Percentiles rank a stretch among this genome's conserved stretches.
These are phyloP conservation scores for Miscanthus sacchariflorus DNA, from an alignment of 202 grass and related monocot genomes.

Conservation along the genomic window DNA sequence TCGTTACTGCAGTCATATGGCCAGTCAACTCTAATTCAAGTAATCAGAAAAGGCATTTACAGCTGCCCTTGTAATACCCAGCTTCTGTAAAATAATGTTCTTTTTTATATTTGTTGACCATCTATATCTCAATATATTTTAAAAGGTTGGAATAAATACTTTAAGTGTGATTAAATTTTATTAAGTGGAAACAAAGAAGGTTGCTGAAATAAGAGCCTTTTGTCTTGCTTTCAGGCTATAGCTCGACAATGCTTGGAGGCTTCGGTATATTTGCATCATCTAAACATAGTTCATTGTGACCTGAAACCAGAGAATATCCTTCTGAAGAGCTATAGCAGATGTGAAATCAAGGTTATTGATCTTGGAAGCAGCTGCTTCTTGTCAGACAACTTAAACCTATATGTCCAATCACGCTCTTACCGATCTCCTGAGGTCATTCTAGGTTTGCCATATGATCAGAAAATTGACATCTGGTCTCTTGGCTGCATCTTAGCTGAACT, in stretches of 20 bases:
- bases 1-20: slow-evolving; percentile 12
- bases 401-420: slow-evolving; percentile 97
- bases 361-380: slow-evolving; percentile 99
- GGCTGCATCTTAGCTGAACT: slow-evolving; percentile 97
- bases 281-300: slow-evolving; percentile 98
- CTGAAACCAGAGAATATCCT: slow-evolving; percentile 99
- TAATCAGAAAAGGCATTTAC: slow-evolving; percentile 2
- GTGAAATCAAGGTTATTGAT: slow-evolving; percentile 99
- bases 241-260: slow-evolving; percentile 95
- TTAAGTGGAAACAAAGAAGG: slow-evolving; percentile 15
- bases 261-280: slow-evolving; percentile 81
- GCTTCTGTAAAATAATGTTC: slow-evolving; percentile 16
- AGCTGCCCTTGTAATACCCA: neutral
- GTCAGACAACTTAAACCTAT: slow-evolving; percentile 78
- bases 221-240: slow-evolving; percentile 73
- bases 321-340: slow-evolving; percentile 97
- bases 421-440: slow-evolving; percentile 97
- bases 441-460: slow-evolving; percentile 88
- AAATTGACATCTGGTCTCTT: slow-evolving; percentile 99
- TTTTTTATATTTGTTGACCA: slow-evolving; percentile 1
- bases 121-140: neutral
- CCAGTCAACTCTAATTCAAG: slow-evolving; percentile 23
- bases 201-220: slow-evolving; percentile 9
- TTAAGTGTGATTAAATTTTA: slow-evolving; percentile 32
- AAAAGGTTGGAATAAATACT: slow-evolving; percentile 22